Evolutionary conservation across 441 rosid species (phyloP), one percentile per base, ranked within the genome.

Genomic region (Omphalea diandra): DNA sequence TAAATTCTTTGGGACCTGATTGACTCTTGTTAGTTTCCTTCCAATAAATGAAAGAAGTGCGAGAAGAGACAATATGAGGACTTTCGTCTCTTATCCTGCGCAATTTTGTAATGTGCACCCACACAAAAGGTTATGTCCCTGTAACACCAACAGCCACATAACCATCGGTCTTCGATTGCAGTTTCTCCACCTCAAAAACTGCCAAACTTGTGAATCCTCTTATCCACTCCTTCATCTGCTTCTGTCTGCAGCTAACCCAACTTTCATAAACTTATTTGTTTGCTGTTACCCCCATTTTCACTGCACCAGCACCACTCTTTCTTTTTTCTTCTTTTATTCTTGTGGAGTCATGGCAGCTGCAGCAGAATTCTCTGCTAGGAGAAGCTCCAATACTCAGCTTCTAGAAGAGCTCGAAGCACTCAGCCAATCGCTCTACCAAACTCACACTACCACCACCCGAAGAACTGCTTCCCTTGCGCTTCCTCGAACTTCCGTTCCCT

Each of bases 401-500:
- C 65, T 94, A 44, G 91, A 91, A 36, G 98, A 94, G 67, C 93
- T 94, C 0, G 95, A 94, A 78, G 87, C 83, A 0, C 84, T 94
- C 33, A 90, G 97, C 74, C 89, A 88, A 63, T 81, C 90, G 41
- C 86, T 94, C 10, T 91, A 94, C 86, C 94, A 87, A 72, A 79
- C 88, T 22, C 90, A 81, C 75, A 77, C 83, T n/a, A 69, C 83
- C 62, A 59, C 81, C 14, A 46, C 24, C 50, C 71, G 97, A 54
- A 88, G 93, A 77, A 84, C 93, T 1, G 82, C 85, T 32, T 90
- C 96, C 2, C 90, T 90, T 50, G 88, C 77, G 63, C 87, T 90
- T 47, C 91, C 91, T 12, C 83, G 97, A 20, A 78, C 77, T 56
- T 87, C 97, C 1, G 74, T 79, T 62, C 94, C 93, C 0, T 63